Base-by-base conservation (phyloP, 2,329 filamentous ascomycete species). In the Periconia digitata region DNA sequence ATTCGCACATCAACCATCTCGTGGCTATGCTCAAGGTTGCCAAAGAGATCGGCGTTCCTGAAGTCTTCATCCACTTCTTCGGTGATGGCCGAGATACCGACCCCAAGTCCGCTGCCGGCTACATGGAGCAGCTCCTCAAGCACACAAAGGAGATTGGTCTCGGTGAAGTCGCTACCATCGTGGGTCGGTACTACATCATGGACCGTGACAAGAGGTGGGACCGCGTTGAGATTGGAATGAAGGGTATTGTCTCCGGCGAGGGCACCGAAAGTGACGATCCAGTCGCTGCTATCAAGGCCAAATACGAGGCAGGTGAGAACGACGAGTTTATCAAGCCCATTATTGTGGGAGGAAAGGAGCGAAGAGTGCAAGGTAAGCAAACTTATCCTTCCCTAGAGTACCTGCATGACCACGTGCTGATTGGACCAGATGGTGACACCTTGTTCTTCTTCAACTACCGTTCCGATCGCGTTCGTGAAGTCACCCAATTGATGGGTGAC, bases 391-490 rank as follows among this genome's bases (percentile, higher is more conserved):
- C 15, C 37, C 23, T 17, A 59, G 60, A 63, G 60, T 48, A 68
- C 61, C 62, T 54, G 49, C 47, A 63, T 63, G 55, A 59, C 61
- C 55, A 37, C 22, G 39, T 43, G 46, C 60, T 69, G 60, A 70
- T 56, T 50, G 40, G 46, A 51, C 46, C 56, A 91, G 91, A 97
- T 69, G 82, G 88, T 59, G 94, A 99, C 70, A 92, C 90, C 45
- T 83, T 97, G 65, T 97, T 97, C 84, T 97, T 97, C 85, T 99
- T 99, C 89, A 99, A 99, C 85, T 99, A 99, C 82, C 90, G 94
- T 67, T 97, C 94, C 49, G 94, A 99, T 73, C 92, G 94, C 72
- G 92, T 92, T 44, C 89, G 94, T 63, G 94, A 99, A 75, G 88
- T 99, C 72, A 95, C 91, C 42, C 94, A 97, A 77, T 82, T 99